These are phyloP conservation scores for Skeletonema marinoi DNA, from an alignment of 108 stramenopile species.

Conservation along the genomic window DNA sequence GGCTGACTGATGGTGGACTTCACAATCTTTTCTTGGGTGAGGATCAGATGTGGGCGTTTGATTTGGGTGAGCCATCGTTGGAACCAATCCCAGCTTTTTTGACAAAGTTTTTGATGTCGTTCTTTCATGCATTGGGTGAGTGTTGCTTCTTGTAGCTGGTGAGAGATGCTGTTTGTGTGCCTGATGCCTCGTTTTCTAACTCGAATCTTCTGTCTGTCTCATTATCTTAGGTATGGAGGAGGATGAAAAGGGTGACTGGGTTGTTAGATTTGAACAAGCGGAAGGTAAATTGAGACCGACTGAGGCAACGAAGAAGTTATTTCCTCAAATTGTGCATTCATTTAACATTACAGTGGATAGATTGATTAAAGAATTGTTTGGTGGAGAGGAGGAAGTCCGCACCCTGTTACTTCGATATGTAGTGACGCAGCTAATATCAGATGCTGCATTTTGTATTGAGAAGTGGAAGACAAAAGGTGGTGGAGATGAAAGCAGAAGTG, in stretches of 20 bases:
- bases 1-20: constrained; percentile 80
- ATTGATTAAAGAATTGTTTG: constrained; percentile 65
- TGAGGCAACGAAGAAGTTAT: constrained; percentile 53
- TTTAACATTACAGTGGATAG: constrained; percentile 66
- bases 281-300: constrained; percentile 60
- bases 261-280: constrained; percentile 56
- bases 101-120: constrained; percentile 78
- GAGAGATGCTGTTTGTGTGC: too few species aligned
- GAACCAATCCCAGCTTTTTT: constrained; percentile 75
- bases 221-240: constrained; percentile 69
- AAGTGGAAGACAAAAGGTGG: constrained; percentile 81
- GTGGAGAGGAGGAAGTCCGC: constrained; percentile 62
- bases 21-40: constrained; percentile 75
- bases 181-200: too few species aligned
- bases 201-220: background rate
- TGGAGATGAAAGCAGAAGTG: constrained; percentile 46
- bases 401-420: constrained; percentile 64
- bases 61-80: constrained; percentile 68
- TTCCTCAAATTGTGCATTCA: constrained; percentile 58
- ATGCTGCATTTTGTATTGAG: constrained; percentile 68
- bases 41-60: constrained; percentile 72
- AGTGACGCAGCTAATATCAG: constrained; percentile 65
- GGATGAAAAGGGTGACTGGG: constrained; percentile 65
- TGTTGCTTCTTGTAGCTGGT: too few species aligned
- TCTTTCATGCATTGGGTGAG: constrained; percentile 61